Percentiles rank a stretch among this genome's conserved stretches.
These are phyloP conservation scores for Phytophthora melonis DNA, from an alignment of 352 stramenopile species.

Conservation along the genomic window DNA sequence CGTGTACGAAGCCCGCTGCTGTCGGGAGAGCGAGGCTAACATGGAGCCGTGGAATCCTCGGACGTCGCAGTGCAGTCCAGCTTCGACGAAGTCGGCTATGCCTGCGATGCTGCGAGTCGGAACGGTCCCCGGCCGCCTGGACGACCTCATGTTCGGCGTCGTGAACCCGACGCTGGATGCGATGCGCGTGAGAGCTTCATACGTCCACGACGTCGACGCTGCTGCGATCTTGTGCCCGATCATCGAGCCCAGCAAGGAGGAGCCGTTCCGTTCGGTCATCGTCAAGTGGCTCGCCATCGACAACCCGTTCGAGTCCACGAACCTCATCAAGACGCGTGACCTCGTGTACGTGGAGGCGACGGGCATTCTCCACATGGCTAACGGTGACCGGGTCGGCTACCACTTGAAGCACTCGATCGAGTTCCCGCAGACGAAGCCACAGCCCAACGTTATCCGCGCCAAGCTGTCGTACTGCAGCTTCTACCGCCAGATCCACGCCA, in stretches of 20 bases:
- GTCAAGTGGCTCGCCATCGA: conserved; percentile 49
- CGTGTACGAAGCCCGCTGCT: conserved; percentile 45
- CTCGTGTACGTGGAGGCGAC: conserved; percentile 50
- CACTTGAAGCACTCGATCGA: conserved; percentile 32
- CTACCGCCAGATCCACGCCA: conserved; percentile 52
- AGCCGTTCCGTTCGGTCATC: conserved; percentile 36
- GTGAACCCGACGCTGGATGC: conserved; percentile 37
- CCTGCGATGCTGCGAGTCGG: conserved; percentile 36
- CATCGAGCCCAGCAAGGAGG: conserved; percentile 25
- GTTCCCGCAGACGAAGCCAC: conserved; percentile 15
- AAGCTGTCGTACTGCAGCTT: conserved; percentile 53
- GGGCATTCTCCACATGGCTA: conserved; percentile 17
- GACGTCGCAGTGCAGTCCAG: neutral
- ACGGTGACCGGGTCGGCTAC: conserved; percentile 38
- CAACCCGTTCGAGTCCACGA: conserved; percentile 33
- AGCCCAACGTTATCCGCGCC: conserved; percentile 50
- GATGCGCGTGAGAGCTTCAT: conserved; percentile 46
- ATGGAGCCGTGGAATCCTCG: neutral
- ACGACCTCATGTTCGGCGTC: conserved; percentile 49
- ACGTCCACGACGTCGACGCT: conserved; percentile 38
- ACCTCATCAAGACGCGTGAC: conserved; percentile 45
- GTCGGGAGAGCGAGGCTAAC: neutral
- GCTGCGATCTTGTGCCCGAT: conserved; percentile 37
- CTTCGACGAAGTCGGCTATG: neutral
- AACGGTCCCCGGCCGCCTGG: conserved; percentile 24